phyloP scores from a whole-genome alignment of 2,329 filamentous ascomycete genomes.

The Mollisiaceae sp. region DNA sequence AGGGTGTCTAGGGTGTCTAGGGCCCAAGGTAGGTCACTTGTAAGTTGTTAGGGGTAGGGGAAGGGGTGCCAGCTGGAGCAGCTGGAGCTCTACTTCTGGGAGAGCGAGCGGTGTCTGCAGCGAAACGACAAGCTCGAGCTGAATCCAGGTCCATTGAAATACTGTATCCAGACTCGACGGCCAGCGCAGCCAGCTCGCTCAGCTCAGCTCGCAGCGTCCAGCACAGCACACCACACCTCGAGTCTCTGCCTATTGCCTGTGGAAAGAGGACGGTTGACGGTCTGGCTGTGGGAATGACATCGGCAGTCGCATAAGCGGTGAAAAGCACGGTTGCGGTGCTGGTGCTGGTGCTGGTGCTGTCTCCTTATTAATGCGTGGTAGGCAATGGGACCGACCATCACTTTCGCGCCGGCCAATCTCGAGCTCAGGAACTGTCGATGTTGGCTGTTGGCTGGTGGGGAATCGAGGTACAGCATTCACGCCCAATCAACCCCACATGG shows the following conservation, averaged over 20 bases:
- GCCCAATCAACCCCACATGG: conserved; percentile 25
- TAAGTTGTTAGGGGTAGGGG: no score
- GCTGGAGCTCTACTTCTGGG: neutral
- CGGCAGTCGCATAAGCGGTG: conserved; percentile 20
- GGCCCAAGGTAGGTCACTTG: no score
- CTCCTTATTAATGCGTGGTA: conserved; percentile 21
- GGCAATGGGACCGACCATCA: conserved; percentile 10
- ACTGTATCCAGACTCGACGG: no score
- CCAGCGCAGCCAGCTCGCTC: neutral
- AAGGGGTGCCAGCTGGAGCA: neutral
- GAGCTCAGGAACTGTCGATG: conserved; percentile 20
- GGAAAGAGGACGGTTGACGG: neutral
- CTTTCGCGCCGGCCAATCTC: conserved; percentile 22
- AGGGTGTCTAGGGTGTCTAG: no score
- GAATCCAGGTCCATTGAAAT: neutral
- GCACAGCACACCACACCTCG: neutral
- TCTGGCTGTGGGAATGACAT: neutral
- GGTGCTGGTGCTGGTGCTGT: conserved; percentile 12
- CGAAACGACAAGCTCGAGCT: neutral
- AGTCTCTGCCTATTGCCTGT: neutral
- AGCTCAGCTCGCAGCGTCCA: neutral
- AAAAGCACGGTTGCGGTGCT: conserved; percentile 6
- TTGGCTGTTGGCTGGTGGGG: conserved; percentile 21
- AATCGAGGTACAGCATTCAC: conserved; percentile 20
- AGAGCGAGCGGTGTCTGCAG: neutral